phyloP scores from a whole-genome alignment of 768 basidiomycete species.

The Termitomyces bulborhizus region DNA sequence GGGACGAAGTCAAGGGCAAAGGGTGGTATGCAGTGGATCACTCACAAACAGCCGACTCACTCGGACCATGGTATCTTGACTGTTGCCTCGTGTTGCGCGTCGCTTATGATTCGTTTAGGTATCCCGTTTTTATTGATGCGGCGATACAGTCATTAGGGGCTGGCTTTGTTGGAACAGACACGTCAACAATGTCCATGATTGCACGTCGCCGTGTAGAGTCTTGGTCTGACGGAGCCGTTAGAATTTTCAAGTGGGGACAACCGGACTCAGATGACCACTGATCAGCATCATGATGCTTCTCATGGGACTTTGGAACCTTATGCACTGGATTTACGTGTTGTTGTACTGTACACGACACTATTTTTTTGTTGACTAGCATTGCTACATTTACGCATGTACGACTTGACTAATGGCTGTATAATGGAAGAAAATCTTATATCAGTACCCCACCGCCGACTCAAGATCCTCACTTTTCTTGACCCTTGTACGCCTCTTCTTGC shows the following conservation, averaged over 20 bases:
- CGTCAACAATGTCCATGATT: constrained; percentile 66
- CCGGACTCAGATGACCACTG: constrained; percentile 52
- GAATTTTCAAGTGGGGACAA: constrained; percentile 54
- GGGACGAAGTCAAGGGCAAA: constrained; percentile 39
- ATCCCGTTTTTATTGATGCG: constrained; percentile 69
- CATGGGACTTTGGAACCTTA: constrained; percentile 1
- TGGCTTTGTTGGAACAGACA: constrained; percentile 68
- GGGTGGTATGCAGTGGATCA: constrained; percentile 54
- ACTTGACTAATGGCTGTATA: background rate
- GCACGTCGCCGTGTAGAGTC: constrained; percentile 61
- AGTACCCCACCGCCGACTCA: background rate
- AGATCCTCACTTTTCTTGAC: constrained; percentile 1
- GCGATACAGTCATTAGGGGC: constrained; percentile 60
- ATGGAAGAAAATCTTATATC: background rate
- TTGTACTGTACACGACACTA: constrained; percentile 2
- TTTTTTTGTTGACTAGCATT: background rate
- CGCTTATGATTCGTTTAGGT: constrained; percentile 33
- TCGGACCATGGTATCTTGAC: constrained; percentile 40
- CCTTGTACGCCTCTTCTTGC: constrained; percentile 11
- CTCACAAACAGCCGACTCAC: constrained; percentile 34
- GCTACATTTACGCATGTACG: background rate
- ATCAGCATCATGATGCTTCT: background rate
- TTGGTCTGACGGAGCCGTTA: constrained; percentile 53
- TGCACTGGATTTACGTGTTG: background rate
- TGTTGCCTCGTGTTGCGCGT: background rate